These are phyloP conservation scores for Botrytis squamosa DNA, from an alignment of 2,329 filamentous ascomycete species.

Conservation along the genomic window DNA sequence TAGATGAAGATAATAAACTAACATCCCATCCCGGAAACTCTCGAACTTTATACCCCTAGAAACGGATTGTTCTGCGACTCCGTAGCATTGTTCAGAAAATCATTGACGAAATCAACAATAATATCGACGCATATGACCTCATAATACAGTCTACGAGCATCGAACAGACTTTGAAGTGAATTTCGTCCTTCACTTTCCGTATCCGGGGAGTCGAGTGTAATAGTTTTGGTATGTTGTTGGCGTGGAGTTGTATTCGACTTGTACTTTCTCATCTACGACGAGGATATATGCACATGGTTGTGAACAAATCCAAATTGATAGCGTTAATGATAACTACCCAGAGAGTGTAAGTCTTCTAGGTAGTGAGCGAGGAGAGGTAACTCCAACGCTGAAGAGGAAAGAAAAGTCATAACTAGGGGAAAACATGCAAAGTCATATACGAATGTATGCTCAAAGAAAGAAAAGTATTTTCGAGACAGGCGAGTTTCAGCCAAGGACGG, in stretches of 20 bases:
- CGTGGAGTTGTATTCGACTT: not conserved
- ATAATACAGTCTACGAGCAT: not conserved
- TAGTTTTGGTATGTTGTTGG: not conserved
- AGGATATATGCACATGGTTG: not conserved
- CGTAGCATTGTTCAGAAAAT: not conserved
- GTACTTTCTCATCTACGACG: not conserved
- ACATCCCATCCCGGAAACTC: fast-evolving
- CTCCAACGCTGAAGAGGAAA: not conserved
- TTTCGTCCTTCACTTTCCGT: not conserved
- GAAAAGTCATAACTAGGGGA: fast-evolving
- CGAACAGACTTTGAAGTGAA: not conserved
- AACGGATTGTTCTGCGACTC: not conserved
- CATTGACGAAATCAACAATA: not conserved
- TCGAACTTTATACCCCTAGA: not conserved
- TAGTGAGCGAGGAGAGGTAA: not conserved
- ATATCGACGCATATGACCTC: not conserved
- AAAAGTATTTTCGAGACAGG: not conserved
- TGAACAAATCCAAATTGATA: not conserved
- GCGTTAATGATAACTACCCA: not conserved
- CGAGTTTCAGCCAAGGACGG: not conserved
- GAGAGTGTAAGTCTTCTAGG: not conserved
- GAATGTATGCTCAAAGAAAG: not conserved
- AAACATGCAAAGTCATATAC: not conserved
- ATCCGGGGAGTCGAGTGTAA: not conserved
- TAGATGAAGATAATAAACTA: not conserved